Evolutionary conservation across 2,329 filamentous ascomycete genomes (phyloP), one percentile per base, ranked within the genome.

Genomic region (Periconia sp.): DNA sequence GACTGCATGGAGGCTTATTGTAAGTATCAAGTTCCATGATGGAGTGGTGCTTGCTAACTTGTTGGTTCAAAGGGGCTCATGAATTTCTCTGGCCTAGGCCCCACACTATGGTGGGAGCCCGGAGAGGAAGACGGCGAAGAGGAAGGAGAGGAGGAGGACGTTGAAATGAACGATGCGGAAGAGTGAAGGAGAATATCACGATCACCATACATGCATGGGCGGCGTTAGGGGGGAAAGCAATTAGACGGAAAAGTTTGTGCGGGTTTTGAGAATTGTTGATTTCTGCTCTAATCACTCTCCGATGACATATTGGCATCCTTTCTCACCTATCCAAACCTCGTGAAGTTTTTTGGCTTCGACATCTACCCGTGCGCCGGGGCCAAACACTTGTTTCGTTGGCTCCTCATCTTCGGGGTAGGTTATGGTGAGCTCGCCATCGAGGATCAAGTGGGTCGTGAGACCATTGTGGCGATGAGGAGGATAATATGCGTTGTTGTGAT

Each of bases 361-460:
- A 64, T 90, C 87, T 37, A 90, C 74, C 40, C 87, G 77, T 41
- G 82, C 82, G 1, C 87, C 88, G 1, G 80, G 78, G 0, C 81
- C 78, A 56, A 84, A 85, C 0, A 82, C 85, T 53, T 81, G 79
- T 71, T 84, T 88, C 58, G 75, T 77, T 0, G 81, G 76, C 27
- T 74, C 70, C 17, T 75, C 63, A 53, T 89, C 86, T 13, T 85
- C 71, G 0, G 86, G 87, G 63, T 88, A 91, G 18, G 80, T 81
- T 55, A 91, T 83, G 8, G 85, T 90, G 64, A 91, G 71, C 52
- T 84, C 77, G 41, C 88, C 88, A 6, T 78, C 71, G 20, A 88
- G 73, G 54, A 91, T 85, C 45, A 91, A 77, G 72, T 91, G 88
- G 1, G 87, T 90, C 0, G 87, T 91, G 44, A 86, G 74, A 35